A percentile compares a stretch with the other conserved stretches of the same genome.
These are phyloP conservation scores for Beauveria varroae DNA, from an alignment of 2,329 filamentous ascomycete species.

Conservation along the genomic window DNA sequence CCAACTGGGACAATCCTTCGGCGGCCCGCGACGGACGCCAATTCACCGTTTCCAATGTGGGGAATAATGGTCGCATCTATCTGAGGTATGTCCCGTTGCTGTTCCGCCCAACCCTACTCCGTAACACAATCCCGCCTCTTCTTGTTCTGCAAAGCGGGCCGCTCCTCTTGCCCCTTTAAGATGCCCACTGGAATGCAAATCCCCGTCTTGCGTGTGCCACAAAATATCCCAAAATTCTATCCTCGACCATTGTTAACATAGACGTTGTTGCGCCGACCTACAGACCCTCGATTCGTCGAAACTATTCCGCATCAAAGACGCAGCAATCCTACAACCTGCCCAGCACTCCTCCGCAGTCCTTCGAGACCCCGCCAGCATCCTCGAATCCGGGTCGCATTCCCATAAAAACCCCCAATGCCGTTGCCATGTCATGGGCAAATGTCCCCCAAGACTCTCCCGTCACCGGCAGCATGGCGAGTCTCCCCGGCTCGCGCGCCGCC, in stretches of 20 bases:
- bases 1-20: slow-evolving; percentile 53
- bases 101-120: neutral
- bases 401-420: slow-evolving; percentile 17
- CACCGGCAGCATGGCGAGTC: slow-evolving; percentile 25
- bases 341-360: slow-evolving; percentile 51
- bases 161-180: neutral
- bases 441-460: slow-evolving; percentile 32
- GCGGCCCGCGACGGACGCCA: slow-evolving; percentile 59
- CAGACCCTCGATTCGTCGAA: slow-evolving; percentile 55
- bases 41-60: slow-evolving; percentile 75
- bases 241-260: slow-evolving; percentile 14
- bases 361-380: slow-evolving; percentile 37
- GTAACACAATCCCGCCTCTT: neutral
- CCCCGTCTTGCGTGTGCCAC: neutral
- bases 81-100: slow-evolving; percentile 53
- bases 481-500: slow-evolving; percentile 20
- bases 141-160: neutral
- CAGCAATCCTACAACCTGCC: slow-evolving; percentile 45
- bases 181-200: slow-evolving; percentile 2
- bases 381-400: slow-evolving; percentile 18
- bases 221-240: neutral
- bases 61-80: slow-evolving; percentile 77
- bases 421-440: slow-evolving; percentile 33
- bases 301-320: slow-evolving; percentile 31
- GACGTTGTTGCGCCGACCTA: slow-evolving; percentile 2